Evolutionary conservation across 495 filamentous ascomycete genomes (phyloP).

Genomic region (Aspergillus haitiensis): DNA sequence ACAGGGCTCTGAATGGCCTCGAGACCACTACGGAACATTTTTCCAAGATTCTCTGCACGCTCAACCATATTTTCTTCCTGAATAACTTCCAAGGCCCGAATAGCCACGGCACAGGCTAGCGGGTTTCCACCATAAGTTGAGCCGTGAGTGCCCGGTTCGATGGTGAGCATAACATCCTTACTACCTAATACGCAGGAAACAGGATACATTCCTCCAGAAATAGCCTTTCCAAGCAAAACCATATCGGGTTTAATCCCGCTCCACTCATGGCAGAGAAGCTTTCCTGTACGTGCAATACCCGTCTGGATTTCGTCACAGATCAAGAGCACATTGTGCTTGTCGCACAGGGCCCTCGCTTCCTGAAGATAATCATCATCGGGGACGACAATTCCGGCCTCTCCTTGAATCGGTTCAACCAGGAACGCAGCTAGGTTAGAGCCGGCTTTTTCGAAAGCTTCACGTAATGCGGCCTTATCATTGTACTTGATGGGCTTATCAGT

Average conservation of each 20-base stretch:
- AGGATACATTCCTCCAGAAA: constrained; percentile 98
- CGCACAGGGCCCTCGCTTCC: constrained; percentile 81
- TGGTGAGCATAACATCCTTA: constrained; percentile 93
- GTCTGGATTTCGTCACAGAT: constrained; percentile 99
- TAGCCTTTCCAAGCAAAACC: constrained; percentile 92
- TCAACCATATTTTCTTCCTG: constrained; percentile 86
- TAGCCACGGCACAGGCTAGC: constrained; percentile 92
- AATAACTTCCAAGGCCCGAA: constrained; percentile 92
- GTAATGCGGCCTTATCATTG: constrained; percentile 79
- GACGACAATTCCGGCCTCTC: constrained; percentile 95
- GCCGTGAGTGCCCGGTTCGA: constrained; percentile 95
- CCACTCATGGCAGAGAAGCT: constrained; percentile 92
- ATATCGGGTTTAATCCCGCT: constrained; percentile 92
- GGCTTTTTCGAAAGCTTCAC: constrained; percentile 74
- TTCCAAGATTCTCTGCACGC: constrained; percentile 74
- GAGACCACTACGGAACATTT: constrained; percentile 81
- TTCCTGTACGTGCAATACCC: constrained; percentile 90
- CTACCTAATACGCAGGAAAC: constrained; percentile 89
- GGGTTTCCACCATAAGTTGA: constrained; percentile 98
- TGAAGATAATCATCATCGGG: constrained; percentile 86
- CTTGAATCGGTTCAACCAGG: constrained; percentile 96
- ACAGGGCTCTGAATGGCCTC: constrained; percentile 69
- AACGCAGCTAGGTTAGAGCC: constrained; percentile 88
- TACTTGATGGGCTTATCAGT: constrained; percentile 79
- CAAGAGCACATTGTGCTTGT: constrained; percentile 88